A percentile compares a stretch with the other conserved stretches of the same genome.
phyloP scores from a whole-genome alignment of 2,329 filamentous ascomycete genomes.

The Trichoderma pleuroti region DNA sequence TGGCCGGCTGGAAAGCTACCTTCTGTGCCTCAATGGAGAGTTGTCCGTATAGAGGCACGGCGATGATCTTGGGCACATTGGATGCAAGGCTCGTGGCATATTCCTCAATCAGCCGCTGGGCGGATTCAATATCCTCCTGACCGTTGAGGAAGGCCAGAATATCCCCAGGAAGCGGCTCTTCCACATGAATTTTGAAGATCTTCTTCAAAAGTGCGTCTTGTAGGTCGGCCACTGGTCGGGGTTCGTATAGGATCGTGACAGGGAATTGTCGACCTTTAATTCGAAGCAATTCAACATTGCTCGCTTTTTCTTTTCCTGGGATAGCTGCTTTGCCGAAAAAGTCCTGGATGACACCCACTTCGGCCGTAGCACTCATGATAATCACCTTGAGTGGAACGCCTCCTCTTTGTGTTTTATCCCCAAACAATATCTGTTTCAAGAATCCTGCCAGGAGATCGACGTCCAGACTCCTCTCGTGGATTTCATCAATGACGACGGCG shows the following conservation, averaged over 20 bases:
- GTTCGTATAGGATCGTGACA: constrained; percentile 73
- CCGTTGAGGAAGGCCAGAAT: constrained; percentile 89
- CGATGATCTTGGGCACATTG: constrained; percentile 67
- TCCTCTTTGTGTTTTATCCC: constrained; percentile 60
- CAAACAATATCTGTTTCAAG: constrained; percentile 68
- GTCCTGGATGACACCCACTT: constrained; percentile 70
- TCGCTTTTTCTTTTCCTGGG: constrained; percentile 19
- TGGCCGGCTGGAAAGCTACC: constrained; percentile 74
- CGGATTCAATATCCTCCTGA: constrained; percentile 84
- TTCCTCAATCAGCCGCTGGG: constrained; percentile 77
- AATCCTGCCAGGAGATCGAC: constrained; percentile 91
- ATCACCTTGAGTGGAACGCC: constrained; percentile 80
- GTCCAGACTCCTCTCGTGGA: constrained; percentile 92
- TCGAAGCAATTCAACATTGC: constrained; percentile 46
- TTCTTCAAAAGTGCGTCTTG: constrained; percentile 76
- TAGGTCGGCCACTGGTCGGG: constrained; percentile 72
- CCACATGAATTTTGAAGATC: constrained; percentile 81
- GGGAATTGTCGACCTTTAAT: constrained; percentile 87
- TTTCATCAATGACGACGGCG: constrained; percentile 89
- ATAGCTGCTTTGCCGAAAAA: constrained; percentile 60
- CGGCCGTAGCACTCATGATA: constrained; percentile 95
- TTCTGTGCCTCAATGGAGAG: constrained; percentile 84
- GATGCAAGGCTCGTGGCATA: constrained; percentile 69
- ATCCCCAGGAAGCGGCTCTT: constrained; percentile 89
- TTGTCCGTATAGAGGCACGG: constrained; percentile 84